phyloP scores from a whole-genome alignment of 83 land plant species.

The Thuja plicata region DNA sequence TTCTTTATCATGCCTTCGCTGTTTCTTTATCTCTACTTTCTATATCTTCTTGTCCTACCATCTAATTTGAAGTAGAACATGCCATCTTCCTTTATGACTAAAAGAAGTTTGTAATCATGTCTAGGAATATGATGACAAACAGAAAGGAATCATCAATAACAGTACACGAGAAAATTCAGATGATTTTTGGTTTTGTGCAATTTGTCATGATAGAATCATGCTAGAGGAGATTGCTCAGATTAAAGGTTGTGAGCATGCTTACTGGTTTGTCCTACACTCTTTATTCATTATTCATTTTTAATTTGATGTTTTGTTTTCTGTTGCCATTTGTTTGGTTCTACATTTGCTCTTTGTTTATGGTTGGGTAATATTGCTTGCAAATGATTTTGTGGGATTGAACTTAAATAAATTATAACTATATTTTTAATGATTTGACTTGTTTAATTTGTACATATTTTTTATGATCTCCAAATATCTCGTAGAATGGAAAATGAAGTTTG shows the following conservation, averaged over 20 bases:
- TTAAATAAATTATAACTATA: not conserved
- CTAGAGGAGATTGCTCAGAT: conserved; percentile 82
- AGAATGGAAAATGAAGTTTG: not conserved
- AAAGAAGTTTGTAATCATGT: not conserved
- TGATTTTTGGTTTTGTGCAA: conserved; percentile 66
- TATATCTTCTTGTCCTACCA: not conserved
- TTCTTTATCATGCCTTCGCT: not conserved
- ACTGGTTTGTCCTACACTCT: conserved; percentile 69
- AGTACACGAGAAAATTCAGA: conserved; percentile 5
- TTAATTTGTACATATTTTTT: not conserved
- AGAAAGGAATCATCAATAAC: not conserved
- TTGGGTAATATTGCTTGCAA: conserved; percentile 3
- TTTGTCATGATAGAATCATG: conserved; percentile 71
- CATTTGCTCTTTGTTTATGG: not conserved
- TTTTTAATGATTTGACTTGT: not conserved
- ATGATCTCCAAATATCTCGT: not conserved
- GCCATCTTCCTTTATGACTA: not conserved
- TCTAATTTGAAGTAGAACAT: not conserved
- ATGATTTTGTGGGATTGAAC: not conserved
- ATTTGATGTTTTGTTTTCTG: not conserved
- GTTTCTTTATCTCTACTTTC: not conserved
- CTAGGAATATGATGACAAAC: not conserved
- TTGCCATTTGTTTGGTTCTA: not conserved
- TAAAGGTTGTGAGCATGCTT: conserved; percentile 98
- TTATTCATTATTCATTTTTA: not conserved